phyloP scores from a whole-genome alignment of 2,329 filamentous ascomycete genomes.

The Neonectria magnoliae region DNA sequence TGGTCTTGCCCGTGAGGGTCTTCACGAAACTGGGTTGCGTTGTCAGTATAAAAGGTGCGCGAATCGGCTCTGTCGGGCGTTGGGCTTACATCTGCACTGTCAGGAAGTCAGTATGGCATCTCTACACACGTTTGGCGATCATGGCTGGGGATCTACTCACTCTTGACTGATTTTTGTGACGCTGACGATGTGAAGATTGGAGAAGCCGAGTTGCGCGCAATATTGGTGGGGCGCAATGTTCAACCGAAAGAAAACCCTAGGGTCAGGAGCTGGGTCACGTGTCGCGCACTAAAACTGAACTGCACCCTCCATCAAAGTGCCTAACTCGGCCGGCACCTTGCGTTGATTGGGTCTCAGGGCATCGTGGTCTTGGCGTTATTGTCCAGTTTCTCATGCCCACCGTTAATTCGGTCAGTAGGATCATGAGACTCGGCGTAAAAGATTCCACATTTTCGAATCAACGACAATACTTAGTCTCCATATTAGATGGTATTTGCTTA shows the following conservation, averaged over 20 bases:
- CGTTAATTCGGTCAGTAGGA: too few species aligned
- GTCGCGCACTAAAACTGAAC: conserved; percentile 24
- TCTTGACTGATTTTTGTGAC: conserved; percentile 66
- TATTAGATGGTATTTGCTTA: neutral
- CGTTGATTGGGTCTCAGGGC: neutral
- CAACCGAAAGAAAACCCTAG: conserved; percentile 51
- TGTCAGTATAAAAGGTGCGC: conserved; percentile 44
- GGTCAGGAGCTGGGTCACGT: conserved; percentile 47
- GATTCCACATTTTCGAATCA: neutral
- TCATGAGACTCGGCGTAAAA: too few species aligned
- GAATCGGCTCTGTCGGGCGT: conserved; percentile 39
- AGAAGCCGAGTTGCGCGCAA: conserved; percentile 51
- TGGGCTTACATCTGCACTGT: conserved; percentile 89
- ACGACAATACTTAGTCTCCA: neutral
- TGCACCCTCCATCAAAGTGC: neutral
- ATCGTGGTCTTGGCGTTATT: neutral
- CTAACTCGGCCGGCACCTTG: neutral
- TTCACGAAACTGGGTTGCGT: conserved; percentile 87
- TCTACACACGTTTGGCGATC: conserved; percentile 19
- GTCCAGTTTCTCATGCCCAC: neutral
- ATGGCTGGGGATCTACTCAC: conserved; percentile 56
- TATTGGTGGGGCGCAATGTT: conserved; percentile 56
- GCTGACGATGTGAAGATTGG: conserved; percentile 55
- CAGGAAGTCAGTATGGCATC: conserved; percentile 36
- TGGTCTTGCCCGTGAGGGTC: conserved; percentile 99